These are phyloP conservation scores for Pistacia integerrima DNA, from an alignment of 345 rosid genomes.

Conservation along the genomic window DNA sequence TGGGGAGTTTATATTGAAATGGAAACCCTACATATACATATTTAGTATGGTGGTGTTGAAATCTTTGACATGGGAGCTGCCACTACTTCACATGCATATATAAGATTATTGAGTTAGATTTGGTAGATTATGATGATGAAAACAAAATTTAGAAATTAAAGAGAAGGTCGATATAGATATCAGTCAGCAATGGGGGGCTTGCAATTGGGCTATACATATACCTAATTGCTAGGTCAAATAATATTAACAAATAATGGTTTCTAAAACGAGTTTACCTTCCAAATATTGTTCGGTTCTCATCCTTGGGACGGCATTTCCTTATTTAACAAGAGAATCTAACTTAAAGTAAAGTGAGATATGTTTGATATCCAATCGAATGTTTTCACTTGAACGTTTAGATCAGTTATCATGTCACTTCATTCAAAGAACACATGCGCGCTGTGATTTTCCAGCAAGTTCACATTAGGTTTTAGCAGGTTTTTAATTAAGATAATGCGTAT, in stretches of 20 bases:
- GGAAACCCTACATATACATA: too few relatives aligned
- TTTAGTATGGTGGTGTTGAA: too few relatives aligned
- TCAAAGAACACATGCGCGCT: neutral
- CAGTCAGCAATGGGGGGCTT: neutral
- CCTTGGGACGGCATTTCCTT: neutral
- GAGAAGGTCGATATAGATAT: too few relatives aligned
- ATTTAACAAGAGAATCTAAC: too few relatives aligned
- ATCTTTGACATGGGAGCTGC: too few relatives aligned
- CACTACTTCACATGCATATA: too few relatives aligned
- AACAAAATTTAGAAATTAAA: too few relatives aligned
- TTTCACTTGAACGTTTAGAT: neutral
- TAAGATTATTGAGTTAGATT: too few relatives aligned
- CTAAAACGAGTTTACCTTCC: neutral
- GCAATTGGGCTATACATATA: neutral
- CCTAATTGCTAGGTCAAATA: conserved; percentile 2
- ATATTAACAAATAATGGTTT: neutral
- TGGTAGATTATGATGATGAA: too few relatives aligned
- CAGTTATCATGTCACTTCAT: conserved; percentile 3
- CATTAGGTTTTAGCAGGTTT: neutral
- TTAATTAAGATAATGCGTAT: neutral
- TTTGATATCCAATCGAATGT: too few relatives aligned
- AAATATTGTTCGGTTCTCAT: neutral
- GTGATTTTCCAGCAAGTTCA: neutral
- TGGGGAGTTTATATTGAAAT: too few relatives aligned
- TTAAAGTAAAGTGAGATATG: too few relatives aligned